phyloP scores from a whole-genome alignment of 2,329 filamentous ascomycete species.

The Paramyrothecium roridum region DNA sequence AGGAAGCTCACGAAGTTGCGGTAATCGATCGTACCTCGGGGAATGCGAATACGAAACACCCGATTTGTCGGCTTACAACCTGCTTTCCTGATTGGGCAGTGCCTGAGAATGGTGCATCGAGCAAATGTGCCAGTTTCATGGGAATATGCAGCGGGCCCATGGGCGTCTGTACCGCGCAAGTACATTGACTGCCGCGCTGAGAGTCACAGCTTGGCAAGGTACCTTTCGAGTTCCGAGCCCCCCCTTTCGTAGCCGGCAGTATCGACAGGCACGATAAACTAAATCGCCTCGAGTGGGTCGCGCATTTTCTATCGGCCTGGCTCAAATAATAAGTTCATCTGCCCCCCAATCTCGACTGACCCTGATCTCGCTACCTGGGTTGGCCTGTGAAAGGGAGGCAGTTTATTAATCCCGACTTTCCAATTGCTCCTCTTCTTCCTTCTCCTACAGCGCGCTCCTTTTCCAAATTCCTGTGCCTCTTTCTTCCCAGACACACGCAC shows the following conservation, averaged over 20 bases:
- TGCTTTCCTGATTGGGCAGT: neutral
- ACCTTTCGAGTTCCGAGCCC: too few species aligned
- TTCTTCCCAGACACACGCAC: too few species aligned
- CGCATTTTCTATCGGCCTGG: neutral
- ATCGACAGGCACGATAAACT: neutral
- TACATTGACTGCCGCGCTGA: too few species aligned
- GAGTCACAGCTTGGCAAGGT: too few species aligned
- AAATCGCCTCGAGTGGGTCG: neutral
- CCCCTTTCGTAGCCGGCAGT: neutral
- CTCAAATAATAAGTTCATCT: neutral
- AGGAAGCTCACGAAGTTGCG: too few species aligned
- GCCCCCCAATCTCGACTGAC: neutral
- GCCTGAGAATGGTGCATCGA: neutral
- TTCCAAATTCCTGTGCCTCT: too few species aligned
- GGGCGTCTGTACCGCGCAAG: neutral
- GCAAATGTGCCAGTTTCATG: neutral
- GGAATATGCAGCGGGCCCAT: neutral
- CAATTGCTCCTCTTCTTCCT: constrained; percentile 1
- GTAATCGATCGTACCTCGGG: neutral
- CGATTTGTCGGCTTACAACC: neutral
- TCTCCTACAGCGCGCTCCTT: too few species aligned
- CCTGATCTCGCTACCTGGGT: neutral
- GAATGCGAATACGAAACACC: neutral
- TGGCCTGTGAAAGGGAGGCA: neutral
- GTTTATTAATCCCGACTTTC: constrained; percentile 2